These are phyloP conservation scores for Omphalea diandra DNA, from an alignment of 441 rosid species.

Conservation along the genomic window DNA sequence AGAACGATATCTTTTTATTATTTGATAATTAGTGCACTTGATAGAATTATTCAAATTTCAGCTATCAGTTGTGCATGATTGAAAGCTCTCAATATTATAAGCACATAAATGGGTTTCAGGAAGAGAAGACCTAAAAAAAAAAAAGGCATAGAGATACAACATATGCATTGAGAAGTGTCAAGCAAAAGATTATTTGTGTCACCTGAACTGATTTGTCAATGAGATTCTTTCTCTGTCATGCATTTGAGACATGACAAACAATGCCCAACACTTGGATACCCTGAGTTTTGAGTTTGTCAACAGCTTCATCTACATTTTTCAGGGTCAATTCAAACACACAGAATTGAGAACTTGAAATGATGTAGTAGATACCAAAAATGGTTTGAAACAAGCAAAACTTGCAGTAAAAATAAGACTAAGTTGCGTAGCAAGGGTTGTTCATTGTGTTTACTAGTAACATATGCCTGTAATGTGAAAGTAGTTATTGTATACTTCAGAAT, in stretches of 20 bases:
- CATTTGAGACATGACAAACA: slow-evolving; percentile 86
- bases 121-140: not conserved
- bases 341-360: not conserved
- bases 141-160: not conserved
- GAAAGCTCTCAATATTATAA: not conserved
- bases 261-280: slow-evolving; percentile 77
- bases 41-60: no score
- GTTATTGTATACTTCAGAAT: not conserved
- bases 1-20: no score
- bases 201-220: slow-evolving; percentile 66
- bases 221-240: slow-evolving; percentile 72
- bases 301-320: slow-evolving; percentile 88
- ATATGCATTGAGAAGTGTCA: not conserved
- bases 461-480: not conserved
- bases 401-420: not conserved
- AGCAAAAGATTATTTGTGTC: not conserved
- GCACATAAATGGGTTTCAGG: not conserved
- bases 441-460: not conserved
- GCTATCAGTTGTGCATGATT: no score
- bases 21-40: no score
- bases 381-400: not conserved
- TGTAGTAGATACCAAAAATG: not conserved
- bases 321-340: slow-evolving; percentile 26
- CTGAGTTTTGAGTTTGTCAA: slow-evolving; percentile 52
- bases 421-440: no score